Percentiles rank a stretch among this genome's conserved stretches.
phyloP scores from a whole-genome alignment of 2,329 filamentous ascomycete genomes.

The Penicillium frequentans region DNA sequence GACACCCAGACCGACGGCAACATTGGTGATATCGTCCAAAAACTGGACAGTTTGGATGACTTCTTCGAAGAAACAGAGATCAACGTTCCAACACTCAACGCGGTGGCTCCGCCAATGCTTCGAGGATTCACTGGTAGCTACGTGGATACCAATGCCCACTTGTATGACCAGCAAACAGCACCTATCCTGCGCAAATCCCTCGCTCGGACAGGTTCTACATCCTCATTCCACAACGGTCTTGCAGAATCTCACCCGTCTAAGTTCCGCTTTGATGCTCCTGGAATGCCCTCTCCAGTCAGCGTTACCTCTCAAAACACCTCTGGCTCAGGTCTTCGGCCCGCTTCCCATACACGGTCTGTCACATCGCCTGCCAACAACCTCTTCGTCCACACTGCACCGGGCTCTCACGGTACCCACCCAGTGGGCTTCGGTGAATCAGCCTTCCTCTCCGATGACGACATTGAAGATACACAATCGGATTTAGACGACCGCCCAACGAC shows the following conservation, averaged over 20 bases:
- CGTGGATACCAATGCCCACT: constrained; percentile 72
- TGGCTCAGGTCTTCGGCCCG: constrained; percentile 55
- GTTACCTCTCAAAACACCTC: constrained; percentile 35
- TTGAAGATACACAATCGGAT: constrained; percentile 77
- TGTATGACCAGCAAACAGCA: constrained; percentile 91
- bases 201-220: constrained; percentile 67
- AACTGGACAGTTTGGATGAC: constrained; percentile 75
- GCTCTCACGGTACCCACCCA: constrained; percentile 49
- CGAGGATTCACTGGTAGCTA: constrained; percentile 59
- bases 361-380: constrained; percentile 70
- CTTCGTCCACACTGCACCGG: constrained; percentile 47
- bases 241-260: constrained; percentile 67
- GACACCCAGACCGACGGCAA: constrained; percentile 62
- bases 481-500: constrained; percentile 64
- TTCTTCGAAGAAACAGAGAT: constrained; percentile 71
- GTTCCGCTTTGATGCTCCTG: constrained; percentile 49
- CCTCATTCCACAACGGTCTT: constrained; percentile 85
- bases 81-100: constrained; percentile 56
- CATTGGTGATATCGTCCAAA: constrained; percentile 78
- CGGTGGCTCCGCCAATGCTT: constrained; percentile 37
- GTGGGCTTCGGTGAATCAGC: constrained; percentile 54
- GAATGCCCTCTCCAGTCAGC: constrained; percentile 49
- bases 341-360: constrained; percentile 76
- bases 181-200: constrained; percentile 85
- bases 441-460: constrained; percentile 74